Evolutionary conservation across 2,329 filamentous ascomycete species (phyloP).

Genomic region (Curvularia spicifera): DNA sequence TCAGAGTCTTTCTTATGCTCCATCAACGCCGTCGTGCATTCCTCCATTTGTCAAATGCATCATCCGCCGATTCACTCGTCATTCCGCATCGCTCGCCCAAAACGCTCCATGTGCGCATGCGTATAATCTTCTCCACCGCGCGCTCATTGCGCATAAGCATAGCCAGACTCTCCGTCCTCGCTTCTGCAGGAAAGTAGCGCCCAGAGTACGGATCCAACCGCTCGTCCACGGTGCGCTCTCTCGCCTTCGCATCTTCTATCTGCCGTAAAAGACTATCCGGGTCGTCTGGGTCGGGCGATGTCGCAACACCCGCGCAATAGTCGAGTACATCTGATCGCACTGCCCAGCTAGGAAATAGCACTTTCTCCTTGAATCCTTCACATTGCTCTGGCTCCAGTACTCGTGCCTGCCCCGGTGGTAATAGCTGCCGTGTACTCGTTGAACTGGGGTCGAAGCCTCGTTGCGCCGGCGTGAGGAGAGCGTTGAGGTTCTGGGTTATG

Average conservation of each 20-base stretch:
- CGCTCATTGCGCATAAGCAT: conserved; percentile 75
- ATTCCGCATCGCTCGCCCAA: conserved; percentile 75
- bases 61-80: conserved; percentile 56
- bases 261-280: conserved; percentile 75
- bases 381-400: conserved; percentile 70
- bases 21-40: conserved; percentile 17
- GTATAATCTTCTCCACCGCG: conserved; percentile 78
- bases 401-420: conserved; percentile 53
- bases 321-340: conserved; percentile 79
- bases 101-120: conserved; percentile 80
- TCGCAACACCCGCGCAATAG: conserved; percentile 89
- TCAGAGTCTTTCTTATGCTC: not conserved
- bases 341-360: conserved; percentile 90
- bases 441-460: conserved; percentile 79
- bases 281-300: conserved; percentile 84
- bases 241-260: conserved; percentile 71
- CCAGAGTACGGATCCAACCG: conserved; percentile 89
- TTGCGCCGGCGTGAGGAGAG: conserved; percentile 76
- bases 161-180: conserved; percentile 80
- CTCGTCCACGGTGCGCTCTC: conserved; percentile 81
- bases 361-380: conserved; percentile 72
- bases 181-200: conserved; percentile 79
- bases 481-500: conserved; percentile 92
- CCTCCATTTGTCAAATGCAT: conserved; percentile 47
- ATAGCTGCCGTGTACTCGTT: conserved; percentile 68